Evolutionary conservation across 2,329 filamentous ascomycete species (phyloP).

Genomic region (Septoria linicola): DNA sequence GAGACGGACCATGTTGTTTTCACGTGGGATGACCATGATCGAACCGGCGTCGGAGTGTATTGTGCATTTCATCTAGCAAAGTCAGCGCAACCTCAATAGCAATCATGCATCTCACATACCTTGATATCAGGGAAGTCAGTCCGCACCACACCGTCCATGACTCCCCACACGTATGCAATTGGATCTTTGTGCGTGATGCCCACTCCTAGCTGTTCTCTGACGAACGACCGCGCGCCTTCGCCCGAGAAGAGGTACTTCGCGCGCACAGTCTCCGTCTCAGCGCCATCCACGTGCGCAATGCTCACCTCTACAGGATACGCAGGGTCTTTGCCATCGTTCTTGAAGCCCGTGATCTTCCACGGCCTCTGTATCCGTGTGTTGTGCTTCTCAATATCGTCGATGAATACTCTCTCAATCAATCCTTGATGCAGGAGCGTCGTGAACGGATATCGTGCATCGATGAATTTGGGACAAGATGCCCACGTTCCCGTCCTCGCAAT

Average conservation of each 20-base stretch:
- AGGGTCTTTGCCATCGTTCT: constrained; percentile 59
- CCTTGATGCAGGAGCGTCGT: constrained; percentile 63
- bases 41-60: constrained; percentile 64
- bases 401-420: constrained; percentile 61
- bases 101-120: constrained; percentile 36
- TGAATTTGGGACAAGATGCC: constrained; percentile 85
- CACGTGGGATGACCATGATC: constrained; percentile 62
- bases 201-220: constrained; percentile 64
- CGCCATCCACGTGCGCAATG: constrained; percentile 73
- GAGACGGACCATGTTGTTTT: constrained; percentile 55
- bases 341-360: constrained; percentile 62
- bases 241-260: constrained; percentile 64
- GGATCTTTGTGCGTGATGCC: constrained; percentile 63
- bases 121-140: constrained; percentile 65
- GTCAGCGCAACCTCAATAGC: neutral
- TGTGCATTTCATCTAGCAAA: constrained; percentile 62
- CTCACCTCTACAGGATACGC: constrained; percentile 79
- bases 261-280: constrained; percentile 62
- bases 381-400: constrained; percentile 61
- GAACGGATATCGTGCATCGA: constrained; percentile 64
- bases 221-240: constrained; percentile 61
- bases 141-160: constrained; percentile 64
- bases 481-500: constrained; percentile 66
- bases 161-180: constrained; percentile 64
- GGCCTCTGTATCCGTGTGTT: constrained; percentile 57